Base-by-base conservation (phyloP, 1,284 basidiomycete genomes). In the Caloboletus firmus region DNA sequence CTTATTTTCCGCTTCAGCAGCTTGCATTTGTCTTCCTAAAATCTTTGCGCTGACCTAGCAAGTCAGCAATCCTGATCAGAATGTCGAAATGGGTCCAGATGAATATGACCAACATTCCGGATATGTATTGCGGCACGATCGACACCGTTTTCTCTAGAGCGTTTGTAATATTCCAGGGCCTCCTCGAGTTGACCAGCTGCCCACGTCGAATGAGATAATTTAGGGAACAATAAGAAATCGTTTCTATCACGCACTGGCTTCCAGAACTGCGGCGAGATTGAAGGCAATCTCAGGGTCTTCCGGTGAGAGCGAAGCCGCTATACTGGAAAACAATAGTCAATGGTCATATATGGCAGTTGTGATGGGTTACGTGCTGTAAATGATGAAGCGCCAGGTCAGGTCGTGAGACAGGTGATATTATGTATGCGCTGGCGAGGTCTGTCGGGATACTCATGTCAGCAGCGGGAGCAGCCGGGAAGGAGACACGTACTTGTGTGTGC, bases 271-370 rank as follows among this genome's bases (percentile, higher is more conserved):
- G 28, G 90, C 95, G 51, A 95, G 81, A 75, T 95, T 97, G 79
- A 95, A 97, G 31, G 92, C 89, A 68, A 96, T 94, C 73, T 98
- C 95, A 64, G 93, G 86, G 76, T 97, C 95, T 67, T 95, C 89
- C 35, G 95, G 95, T 43, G 90, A 83, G 59, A 97, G 82, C 34
- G 87, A 85, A 35, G 89, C 81, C 26, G 95, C 94, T 63, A 91
- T 87, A 59, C 94, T 96, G 72, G 71, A 64, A 63, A 58, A 61
- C 56, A 63, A 66, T 68, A 67, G 52, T 62, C 52, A 67, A 63
- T 67, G 61, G 54, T 60, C 62, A 50, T 55, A 60, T 59, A 61
- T 63, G 61, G 62, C 57, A 63, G 55, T 54, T 47, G 24, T 51
- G 55, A 34, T 49, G 52, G 47, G 60, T 54, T 56, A 78, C 81